These are phyloP conservation scores for Liriodendron chinense DNA, from an alignment of 164 flowering plant genomes.

Conservation along the genomic window DNA sequence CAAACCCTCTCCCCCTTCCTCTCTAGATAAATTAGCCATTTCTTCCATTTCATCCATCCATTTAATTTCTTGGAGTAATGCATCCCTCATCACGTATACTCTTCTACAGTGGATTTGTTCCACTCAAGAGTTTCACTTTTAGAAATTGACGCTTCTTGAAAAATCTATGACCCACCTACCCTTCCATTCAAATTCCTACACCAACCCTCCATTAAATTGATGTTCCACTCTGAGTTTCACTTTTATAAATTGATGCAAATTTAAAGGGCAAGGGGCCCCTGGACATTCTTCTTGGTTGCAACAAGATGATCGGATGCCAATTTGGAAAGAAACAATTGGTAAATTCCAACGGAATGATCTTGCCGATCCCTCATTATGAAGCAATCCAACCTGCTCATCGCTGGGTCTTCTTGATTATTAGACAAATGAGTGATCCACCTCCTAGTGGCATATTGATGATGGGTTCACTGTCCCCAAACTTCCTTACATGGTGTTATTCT, in stretches of 20 bases:
- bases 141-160: background rate
- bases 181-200: background rate
- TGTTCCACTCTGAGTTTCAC: background rate
- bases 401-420: background rate
- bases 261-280: background rate
- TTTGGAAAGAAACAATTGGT: background rate
- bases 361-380: no score
- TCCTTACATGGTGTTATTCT: background rate
- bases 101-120: background rate
- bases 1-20: no score
- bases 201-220: background rate
- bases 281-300: background rate
- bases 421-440: background rate
- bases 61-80: background rate
- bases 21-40: background rate
- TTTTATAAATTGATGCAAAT: no score
- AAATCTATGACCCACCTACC: background rate
- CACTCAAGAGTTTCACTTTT: background rate
- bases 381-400: background rate
- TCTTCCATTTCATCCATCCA: background rate
- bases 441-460: background rate
- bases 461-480: background rate
- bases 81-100: background rate
- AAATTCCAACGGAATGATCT: background rate
- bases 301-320: background rate